Base-by-base conservation (phyloP, 257 asterid genomes). In the Linderniella brevidens region DNA sequence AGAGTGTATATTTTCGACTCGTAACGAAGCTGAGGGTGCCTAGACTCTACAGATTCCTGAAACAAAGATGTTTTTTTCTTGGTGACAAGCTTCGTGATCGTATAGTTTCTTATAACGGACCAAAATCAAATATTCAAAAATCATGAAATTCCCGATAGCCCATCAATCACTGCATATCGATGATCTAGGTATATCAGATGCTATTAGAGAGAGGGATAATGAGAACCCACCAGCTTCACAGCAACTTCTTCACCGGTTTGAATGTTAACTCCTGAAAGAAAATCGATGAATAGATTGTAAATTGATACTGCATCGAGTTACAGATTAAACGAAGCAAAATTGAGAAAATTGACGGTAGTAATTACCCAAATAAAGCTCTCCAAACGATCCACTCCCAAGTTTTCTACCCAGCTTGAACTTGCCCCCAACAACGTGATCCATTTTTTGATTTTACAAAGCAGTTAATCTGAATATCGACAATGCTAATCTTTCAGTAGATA, bases 211-310 rank as follows among this genome's bases (percentile, higher is more conserved):
- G n/a, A n/a, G n/a, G n/a, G n/a, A n/a, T n/a, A n/a, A n/a, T 19
- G 36, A 42, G 46, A 12, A 64, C 86, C 68, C 68, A 88, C 95
- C 80, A 88, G 68, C 76, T 88, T 88, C 48, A 76, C 92, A 55
- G 90, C 97, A 75, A 88, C 97, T 69, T 88, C 97, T 60, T 88
- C 97, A 32, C 92, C 97, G 50, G 81, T 76, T 76, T 88, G 97
- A 25, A 84, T 75, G 64, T 88, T 88, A 8, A 78, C 82, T 35
- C 92, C 95, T 84, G 78, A 54, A 74, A 17, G 52, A 56, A 58
- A 55, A 44, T 41, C 42, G 13, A 20, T 13, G 52, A 42, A 20
- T 67, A 41, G 29, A 44, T 14, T 15, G 32, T 25, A 25, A 25
- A 25, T 6, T 25, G 32, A 25, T 25, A 25, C 3, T 9, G 9